Base-by-base conservation (phyloP, 768 basidiomycete species). In the Russula sp. region DNA sequence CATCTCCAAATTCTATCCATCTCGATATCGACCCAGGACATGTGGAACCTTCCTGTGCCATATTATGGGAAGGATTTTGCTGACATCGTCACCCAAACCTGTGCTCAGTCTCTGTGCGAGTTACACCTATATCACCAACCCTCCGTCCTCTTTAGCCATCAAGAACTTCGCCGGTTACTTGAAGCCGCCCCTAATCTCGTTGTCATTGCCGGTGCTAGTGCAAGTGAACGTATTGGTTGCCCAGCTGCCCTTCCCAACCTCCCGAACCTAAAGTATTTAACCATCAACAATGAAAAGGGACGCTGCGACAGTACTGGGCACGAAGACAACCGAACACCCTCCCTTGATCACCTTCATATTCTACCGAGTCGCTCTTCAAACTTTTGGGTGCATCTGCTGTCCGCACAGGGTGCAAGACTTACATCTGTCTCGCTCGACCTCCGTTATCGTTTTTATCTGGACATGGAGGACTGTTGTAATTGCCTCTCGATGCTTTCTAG, bases 11-110 rank as follows among this genome's bases (percentile, higher is more conserved):
- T 43, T 11, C 25, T 63, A 6, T 63, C 62, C 57, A 55, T 59
- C 41, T 63, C 62, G 22, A 59, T 63, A 42, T 8, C 18, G 25
- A 59, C 58, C n/a, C 39, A 35, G 9, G 35, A 47, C 0, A 25
- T 34, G 18, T 54, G 20, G 22, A 46, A 51, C 22, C 57, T 59
- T 7, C 57, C 38, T 13, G 0, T 36, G 52, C 62, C 62, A 13
- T 20, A 63, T 55, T 63, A 63, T 55, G 62, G 62, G 45, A 59
- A 32, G 22, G 45, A 59, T 18, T 63, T 63, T 13, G 62, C 62
- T 7, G 22, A 57, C 8, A 8, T 47, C 5, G 9, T 59, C 32
- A 59, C 34, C 20, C 38, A 47, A 22, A 63, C 25, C 51, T 49
- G 11, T 6, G 57, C 62, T 11, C 52, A 16, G 18, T 63, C 62